Evolutionary conservation across 768 basidiomycete genomes (phyloP), one percentile per base, ranked within the genome.

Genomic region (Rhizopogon rudus): DNA sequence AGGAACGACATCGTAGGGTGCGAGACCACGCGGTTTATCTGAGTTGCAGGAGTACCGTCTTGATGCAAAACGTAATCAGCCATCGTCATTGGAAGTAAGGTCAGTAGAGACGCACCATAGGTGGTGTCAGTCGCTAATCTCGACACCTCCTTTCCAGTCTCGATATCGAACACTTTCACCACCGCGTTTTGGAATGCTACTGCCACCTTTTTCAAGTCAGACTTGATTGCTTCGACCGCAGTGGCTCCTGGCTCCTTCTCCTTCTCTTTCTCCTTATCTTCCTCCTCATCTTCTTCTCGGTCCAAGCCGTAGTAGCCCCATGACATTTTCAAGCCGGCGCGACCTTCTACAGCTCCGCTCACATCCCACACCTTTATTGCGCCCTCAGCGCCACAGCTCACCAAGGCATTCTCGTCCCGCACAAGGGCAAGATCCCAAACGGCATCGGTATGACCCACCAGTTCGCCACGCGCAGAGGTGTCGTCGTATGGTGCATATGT

Each of bases 381-480:
- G 17, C 95, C 95, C 67, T 98, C 96, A 4, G 94, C 90, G 44
- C 91, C 88, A 67, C 91, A 93, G 60, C 89, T 91, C 54, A 96
- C 90, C 41, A 98, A 78, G 7, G 88, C 86, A 55, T 82, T 83
- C 67, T 92, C 89, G 58, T 91, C 88, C 53, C 90, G 80, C 28
- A 93, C 82, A 20, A 96, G 81, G 9, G 90, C 87, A 50, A 98
- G 75, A 66, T 94, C 97, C 97, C 97, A 99, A 25, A 98, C 89
- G 5, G 93, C 93, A 67, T 99, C 95, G 5, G 93, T 92, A 68
- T 97, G 93, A 3, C 95, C 93, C 31, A 95, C 84, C 29, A 98
- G 79, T 60, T 88, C 86, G 35, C 88, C 88, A 39, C 88, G 80
- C 29, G 84, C 79, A 4, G 87, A 80, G 0, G 84, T 84, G 48